phyloP scores from a whole-genome alignment of 345 rosid species.

The Excoecaria agallocha region DNA sequence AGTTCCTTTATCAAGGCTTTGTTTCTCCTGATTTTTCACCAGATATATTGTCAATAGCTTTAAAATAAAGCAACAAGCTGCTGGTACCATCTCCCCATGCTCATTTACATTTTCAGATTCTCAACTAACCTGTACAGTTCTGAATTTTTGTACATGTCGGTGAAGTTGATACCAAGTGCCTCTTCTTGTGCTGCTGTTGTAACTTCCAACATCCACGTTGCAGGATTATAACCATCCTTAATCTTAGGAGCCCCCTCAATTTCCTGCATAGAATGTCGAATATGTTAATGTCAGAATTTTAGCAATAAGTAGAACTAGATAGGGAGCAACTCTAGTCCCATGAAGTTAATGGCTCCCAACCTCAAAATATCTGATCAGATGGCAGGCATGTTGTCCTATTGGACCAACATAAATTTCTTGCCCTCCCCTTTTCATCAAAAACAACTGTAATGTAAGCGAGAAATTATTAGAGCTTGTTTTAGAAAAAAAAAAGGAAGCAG shows the following conservation, averaged over 20 bases:
- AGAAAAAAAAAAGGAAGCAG: background rate
- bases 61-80: background rate
- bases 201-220: slow-evolving; percentile 72
- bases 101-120: background rate
- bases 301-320: background rate
- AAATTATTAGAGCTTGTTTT: background rate
- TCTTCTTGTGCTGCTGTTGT: slow-evolving; percentile 51
- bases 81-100: background rate
- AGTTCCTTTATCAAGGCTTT: slow-evolving; percentile 50
- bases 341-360: slow-evolving; percentile 26
- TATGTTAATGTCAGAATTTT: background rate
- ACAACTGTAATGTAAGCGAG: slow-evolving; percentile 28
- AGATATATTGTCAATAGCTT: slow-evolving; percentile 3
- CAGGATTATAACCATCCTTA: slow-evolving; percentile 66
- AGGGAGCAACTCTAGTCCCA: background rate
- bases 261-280: slow-evolving; percentile 30
- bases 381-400: slow-evolving; percentile 49
- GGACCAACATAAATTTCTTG: slow-evolving; percentile 65
- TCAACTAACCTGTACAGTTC: slow-evolving; percentile 42
- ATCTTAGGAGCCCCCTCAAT: slow-evolving; percentile 48
- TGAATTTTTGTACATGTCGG: slow-evolving; percentile 47
- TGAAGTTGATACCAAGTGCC: slow-evolving; percentile 42
- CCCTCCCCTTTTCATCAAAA: slow-evolving; percentile 56
- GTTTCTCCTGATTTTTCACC: slow-evolving; percentile 48
- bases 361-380: slow-evolving; percentile 58